Evolutionary conservation across 805 yeast genomes (phyloP), one percentile per base, ranked within the genome.

Genomic region (Dipodascus albidus): DNA sequence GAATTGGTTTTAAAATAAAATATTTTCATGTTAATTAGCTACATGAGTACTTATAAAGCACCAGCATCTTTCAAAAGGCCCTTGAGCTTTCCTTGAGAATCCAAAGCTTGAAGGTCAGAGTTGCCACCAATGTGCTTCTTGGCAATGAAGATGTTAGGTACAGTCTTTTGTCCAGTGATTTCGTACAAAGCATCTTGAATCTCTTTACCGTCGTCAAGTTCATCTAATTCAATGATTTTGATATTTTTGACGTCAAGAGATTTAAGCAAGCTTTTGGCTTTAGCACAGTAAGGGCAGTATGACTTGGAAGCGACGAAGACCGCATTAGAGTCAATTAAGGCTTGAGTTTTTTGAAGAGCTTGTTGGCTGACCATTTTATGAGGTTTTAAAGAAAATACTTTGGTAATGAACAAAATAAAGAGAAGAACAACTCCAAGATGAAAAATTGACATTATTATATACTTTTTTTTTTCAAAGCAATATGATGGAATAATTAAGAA

Each of bases 61-160:
- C 38, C 41, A 27, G 59, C 59, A 50, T 59, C 56, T 52, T 58
- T 57, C 15, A 67, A 61, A 38, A 67, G 48, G 2, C 56, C 59
- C 56, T 76, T 79, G 65, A 87, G 77, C 67, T 80, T 66, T 61
- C 83, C 90, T 49, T 69, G 62, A 23, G 81, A 74, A 60, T 77
- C 75, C 67, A 89, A 76, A 50, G 77, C 74, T 71, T 88, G 95
- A 57, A 90, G 74, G 61, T 87, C 96, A 47, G 90, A 83, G 78
- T 88, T 87, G 57, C 99, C 99, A 56, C 99, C 99, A 64, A 91
- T 81, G 74, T 89, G 96, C 71, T 90, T 78, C 57, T 96, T 96
- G 50, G 76, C 82, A 67, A 91, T 88, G 73, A 85, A 91, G 61
- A 91, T 78, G 68, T 85, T 89, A 58, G 99, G 99, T 57, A 91